phyloP scores from a whole-genome alignment of 192 early-diverging fungal species.

The Dispira simplex region DNA sequence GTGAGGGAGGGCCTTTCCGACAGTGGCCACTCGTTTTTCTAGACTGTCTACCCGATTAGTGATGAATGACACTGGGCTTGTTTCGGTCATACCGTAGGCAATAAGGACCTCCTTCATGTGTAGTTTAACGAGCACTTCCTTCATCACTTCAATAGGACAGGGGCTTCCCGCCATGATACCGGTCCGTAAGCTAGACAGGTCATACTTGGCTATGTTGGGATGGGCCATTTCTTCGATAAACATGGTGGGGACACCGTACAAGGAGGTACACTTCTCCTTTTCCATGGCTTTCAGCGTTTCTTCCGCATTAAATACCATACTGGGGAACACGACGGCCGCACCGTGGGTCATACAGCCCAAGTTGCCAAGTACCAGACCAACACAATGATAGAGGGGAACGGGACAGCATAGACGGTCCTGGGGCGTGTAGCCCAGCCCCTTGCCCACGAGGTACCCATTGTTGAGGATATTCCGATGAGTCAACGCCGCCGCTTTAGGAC shows the following conservation, averaged over 20 bases:
- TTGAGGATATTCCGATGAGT: constrained; percentile 32
- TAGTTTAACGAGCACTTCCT: constrained; percentile 23
- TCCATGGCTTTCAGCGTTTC: constrained; percentile 20
- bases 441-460: constrained; percentile 25
- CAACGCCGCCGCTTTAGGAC: constrained; percentile 23
- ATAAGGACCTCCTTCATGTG: constrained; percentile 26
- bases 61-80: constrained; percentile 1
- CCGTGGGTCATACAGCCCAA: constrained; percentile 28
- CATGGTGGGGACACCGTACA: constrained; percentile 31
- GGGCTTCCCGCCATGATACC: constrained; percentile 30
- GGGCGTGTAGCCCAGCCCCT: constrained; percentile 20
- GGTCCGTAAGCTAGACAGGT: constrained; percentile 22
- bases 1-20: constrained; percentile 26
- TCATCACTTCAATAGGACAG: constrained; percentile 29
- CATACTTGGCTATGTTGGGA: constrained; percentile 22
- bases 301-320: constrained; percentile 24
- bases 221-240: constrained; percentile 23
- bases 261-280: constrained; percentile 21
- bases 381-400: constrained; percentile 33
- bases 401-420: constrained; percentile 28
- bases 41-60: constrained; percentile 13
- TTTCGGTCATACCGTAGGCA: constrained; percentile 53
- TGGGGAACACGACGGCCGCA: constrained; percentile 22
- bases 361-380: constrained; percentile 28
- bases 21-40: constrained; percentile 16